These are phyloP conservation scores for Poa annua DNA, from an alignment of 176 grass and related monocot species.

Conservation along the genomic window DNA sequence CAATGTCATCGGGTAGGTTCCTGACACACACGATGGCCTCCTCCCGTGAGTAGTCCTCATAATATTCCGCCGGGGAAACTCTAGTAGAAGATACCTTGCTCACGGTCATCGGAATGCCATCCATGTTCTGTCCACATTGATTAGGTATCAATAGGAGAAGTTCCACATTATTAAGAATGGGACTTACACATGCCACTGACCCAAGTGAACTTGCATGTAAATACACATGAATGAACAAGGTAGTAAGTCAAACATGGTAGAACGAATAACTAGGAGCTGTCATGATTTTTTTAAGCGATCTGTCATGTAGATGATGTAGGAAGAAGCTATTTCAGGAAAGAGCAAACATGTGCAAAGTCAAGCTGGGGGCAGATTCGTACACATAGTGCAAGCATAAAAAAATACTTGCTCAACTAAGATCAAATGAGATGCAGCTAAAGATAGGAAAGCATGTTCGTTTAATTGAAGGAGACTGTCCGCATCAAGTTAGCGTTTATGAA, in stretches of 20 bases:
- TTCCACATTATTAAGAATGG: neutral
- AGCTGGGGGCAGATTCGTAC: neutral
- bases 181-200: neutral
- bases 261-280: too few species aligned
- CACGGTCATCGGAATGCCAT: conserved; percentile 68
- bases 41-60: neutral
- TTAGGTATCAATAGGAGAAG: neutral
- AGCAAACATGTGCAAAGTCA: neutral
- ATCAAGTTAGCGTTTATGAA: neutral
- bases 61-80: conserved; percentile 45
- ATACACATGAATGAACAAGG: neutral
- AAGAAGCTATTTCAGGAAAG: neutral
- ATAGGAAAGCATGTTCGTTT: neutral
- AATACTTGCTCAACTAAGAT: neutral
- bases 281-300: too few species aligned
- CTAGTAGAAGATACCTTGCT: conserved; percentile 69
- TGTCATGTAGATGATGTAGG: neutral
- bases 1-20: neutral
- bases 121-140: conserved; percentile 49
- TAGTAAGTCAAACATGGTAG: neutral
- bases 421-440: neutral
- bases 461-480: neutral
- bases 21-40: neutral
- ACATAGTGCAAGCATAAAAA: neutral
- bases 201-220: neutral